Percentiles rank a stretch among this genome's conserved stretches.
phyloP scores from a whole-genome alignment of 1,284 basidiomycete genomes.

The Erythrobasidium hasegawianum region DNA sequence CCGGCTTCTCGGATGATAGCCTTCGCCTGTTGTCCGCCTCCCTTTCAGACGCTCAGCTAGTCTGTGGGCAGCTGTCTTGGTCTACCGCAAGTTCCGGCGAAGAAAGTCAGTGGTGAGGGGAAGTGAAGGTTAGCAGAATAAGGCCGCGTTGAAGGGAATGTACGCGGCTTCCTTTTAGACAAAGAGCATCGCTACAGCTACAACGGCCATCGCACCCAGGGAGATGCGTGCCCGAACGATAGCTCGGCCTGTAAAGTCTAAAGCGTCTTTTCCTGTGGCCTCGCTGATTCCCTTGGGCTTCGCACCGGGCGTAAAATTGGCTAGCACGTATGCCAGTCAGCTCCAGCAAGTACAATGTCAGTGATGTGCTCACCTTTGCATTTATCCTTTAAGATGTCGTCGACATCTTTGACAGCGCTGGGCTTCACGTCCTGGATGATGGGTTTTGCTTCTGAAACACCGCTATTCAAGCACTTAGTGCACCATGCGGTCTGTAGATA shows the following conservation, averaged over 20 bases:
- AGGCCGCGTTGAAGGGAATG: too few relatives aligned
- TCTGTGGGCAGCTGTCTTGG: too few relatives aligned
- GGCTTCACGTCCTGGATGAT: constrained; percentile 18
- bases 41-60: too few relatives aligned
- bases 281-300: neutral
- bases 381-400: constrained; percentile 3
- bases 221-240: neutral
- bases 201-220: neutral
- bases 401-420: neutral
- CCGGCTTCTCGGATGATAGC: too few relatives aligned
- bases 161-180: too few relatives aligned
- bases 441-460: constrained; percentile 5
- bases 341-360: neutral
- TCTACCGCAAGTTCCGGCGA: too few relatives aligned
- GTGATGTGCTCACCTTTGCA: constrained; percentile 10
- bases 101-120: too few relatives aligned
- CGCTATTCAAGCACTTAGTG: too few relatives aligned
- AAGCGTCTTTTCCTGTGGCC: neutral
- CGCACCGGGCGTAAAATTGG: neutral
- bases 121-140: too few relatives aligned
- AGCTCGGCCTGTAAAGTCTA: neutral
- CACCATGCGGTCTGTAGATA: too few relatives aligned
- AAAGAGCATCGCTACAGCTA: neutral
- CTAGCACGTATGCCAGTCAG: neutral
- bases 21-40: too few relatives aligned